phyloP scores from a whole-genome alignment of 176 grass and related monocot species.

The Zea mays region DNA sequence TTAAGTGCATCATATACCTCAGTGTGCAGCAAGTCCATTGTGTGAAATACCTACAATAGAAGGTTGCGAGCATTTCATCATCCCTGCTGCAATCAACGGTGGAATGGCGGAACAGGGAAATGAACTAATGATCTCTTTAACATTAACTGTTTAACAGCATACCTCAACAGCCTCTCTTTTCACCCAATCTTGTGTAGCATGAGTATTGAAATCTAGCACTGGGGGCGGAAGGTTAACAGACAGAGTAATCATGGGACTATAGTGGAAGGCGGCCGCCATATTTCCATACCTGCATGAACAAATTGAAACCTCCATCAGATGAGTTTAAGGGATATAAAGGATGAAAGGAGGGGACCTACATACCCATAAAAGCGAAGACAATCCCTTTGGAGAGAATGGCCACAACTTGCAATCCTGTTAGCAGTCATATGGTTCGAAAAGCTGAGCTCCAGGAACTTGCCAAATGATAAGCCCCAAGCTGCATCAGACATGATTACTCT shows the following conservation, averaged over 20 bases:
- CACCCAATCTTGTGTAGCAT: constrained; percentile 66
- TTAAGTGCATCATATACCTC: constrained; percentile 67
- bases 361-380: constrained; percentile 95
- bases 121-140: constrained; percentile 9
- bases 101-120: constrained; percentile 34
- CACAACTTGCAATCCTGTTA: constrained; percentile 81
- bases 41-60: constrained; percentile 57
- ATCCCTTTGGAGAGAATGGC: constrained; percentile 87
- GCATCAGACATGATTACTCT: constrained; percentile 88
- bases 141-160: constrained; percentile 40
- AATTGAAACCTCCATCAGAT: constrained; percentile 32
- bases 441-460: constrained; percentile 93
- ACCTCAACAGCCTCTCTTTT: constrained; percentile 76
- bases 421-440: constrained; percentile 87
- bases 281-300: constrained; percentile 64
- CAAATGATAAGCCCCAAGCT: constrained; percentile 91
- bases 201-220: constrained; percentile 62
- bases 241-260: constrained; percentile 70
- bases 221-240: constrained; percentile 76
- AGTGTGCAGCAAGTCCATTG: constrained; percentile 61
- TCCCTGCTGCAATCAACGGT: constrained; percentile 15
- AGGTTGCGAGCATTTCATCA: constrained; percentile 36
- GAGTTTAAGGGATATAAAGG: neutral
- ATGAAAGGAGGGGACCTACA: constrained; percentile 2
- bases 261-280: constrained; percentile 85